Conservation (phyloP, 2,329 filamentous ascomycete species). For the Neofusicoccum cordaticola region DNA sequence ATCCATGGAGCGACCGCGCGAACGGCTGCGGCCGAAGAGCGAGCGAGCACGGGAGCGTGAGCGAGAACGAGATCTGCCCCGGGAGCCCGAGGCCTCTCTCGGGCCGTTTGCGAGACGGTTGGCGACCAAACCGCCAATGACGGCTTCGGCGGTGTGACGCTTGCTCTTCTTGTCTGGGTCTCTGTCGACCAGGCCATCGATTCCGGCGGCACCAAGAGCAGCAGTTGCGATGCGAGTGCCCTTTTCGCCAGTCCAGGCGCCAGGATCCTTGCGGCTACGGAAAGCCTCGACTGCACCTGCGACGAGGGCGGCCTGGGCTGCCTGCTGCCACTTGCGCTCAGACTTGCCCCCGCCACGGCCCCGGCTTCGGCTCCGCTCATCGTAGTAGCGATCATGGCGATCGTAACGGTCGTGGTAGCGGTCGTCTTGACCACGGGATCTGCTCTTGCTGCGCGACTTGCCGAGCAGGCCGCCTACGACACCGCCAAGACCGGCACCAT, state of each 20-base stretch:
- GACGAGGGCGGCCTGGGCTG: constrained; percentile 84
- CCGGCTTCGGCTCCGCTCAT: constrained; percentile 51
- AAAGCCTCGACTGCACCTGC: constrained; percentile 92
- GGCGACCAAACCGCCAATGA: constrained; percentile 81
- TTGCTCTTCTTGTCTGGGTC: constrained; percentile 72
- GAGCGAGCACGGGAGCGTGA: constrained; percentile 65
- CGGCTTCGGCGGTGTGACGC: constrained; percentile 79
- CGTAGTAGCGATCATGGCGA: constrained; percentile 50
- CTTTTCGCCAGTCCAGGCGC: constrained; percentile 86
- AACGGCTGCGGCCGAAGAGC: constrained; percentile 45
- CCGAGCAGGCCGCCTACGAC: constrained; percentile 50
- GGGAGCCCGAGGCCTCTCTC: constrained; percentile 63
- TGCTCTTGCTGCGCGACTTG: constrained; percentile 60
- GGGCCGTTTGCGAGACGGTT: constrained; percentile 84
- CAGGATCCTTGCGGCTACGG: constrained; percentile 82
- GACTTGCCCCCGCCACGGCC: constrained; percentile 56
- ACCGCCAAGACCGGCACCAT: constrained; percentile 57
- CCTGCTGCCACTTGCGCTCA: constrained; percentile 65
- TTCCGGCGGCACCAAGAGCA: constrained; percentile 77
- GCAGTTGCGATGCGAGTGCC: constrained; percentile 88
- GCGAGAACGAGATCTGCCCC: constrained; percentile 41
- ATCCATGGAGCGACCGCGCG: constrained; percentile 50
- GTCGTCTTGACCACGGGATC: constrained; percentile 51
- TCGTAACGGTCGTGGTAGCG: constrained; percentile 30
- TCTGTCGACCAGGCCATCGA: constrained; percentile 70